Conservation (phyloP, 2,329 filamentous ascomycete species). For the Paecilomyces sp. region DNA sequence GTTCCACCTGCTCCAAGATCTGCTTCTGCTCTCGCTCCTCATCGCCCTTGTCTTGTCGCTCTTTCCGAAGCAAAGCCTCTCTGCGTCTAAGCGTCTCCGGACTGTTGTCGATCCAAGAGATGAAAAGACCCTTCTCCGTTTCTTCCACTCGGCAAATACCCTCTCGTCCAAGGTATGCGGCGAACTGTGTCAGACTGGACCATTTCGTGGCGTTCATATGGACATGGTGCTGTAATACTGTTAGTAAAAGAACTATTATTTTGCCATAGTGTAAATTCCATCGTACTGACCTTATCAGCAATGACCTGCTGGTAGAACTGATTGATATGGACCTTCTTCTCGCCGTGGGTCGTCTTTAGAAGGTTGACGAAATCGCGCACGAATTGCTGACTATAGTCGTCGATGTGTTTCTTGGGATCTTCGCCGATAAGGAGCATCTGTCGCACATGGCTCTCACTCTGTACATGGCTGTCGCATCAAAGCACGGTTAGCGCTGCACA, state of each 20-base stretch:
- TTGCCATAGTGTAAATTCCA: not conserved
- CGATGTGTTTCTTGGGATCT: slow-evolving; percentile 75
- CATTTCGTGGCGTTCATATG: slow-evolving; percentile 94
- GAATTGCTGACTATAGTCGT: slow-evolving; percentile 77
- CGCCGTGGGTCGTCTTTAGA: slow-evolving; percentile 76
- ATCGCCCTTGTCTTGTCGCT: slow-evolving; percentile 81
- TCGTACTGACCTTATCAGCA: slow-evolving; percentile 52
- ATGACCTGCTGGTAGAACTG: slow-evolving; percentile 96
- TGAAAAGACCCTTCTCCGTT: slow-evolving; percentile 71
- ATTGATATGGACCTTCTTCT: slow-evolving; percentile 84
- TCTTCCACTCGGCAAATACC: slow-evolving; percentile 88
- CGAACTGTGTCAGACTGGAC: slow-evolving; percentile 82
- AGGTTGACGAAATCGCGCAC: slow-evolving; percentile 69
- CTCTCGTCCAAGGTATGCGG: slow-evolving; percentile 76
- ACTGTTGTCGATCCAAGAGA: slow-evolving; percentile 87
- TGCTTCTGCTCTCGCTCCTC: slow-evolving; percentile 81
- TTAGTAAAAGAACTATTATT: not conserved
- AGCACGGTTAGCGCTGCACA: slow-evolving; percentile 3
- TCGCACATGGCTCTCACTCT: slow-evolving; percentile 80
- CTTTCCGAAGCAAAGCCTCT: slow-evolving; percentile 75
- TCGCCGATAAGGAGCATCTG: slow-evolving; percentile 83
- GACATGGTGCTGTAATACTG: slow-evolving; percentile 49
- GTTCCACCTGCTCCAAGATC: slow-evolving; percentile 74
- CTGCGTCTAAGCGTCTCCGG: slow-evolving; percentile 74
- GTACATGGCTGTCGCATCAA: slow-evolving; percentile 55